phyloP scores from a whole-genome alignment of 1,284 basidiomycete species.

The Ustilago xerochloae region DNA sequence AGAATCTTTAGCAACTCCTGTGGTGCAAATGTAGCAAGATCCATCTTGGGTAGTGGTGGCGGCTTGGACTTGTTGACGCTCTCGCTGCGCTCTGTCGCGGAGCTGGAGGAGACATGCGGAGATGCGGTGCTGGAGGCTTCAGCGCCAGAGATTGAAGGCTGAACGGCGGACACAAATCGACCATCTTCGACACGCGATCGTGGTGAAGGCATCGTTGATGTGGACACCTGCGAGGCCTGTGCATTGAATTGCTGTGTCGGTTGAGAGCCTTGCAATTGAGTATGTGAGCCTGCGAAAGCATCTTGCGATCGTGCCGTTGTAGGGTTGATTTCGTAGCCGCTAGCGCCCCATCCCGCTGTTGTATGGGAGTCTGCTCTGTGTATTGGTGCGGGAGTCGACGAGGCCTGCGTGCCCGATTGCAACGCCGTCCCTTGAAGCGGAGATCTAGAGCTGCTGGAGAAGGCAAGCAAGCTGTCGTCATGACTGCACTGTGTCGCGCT shows the following conservation, averaged over 20 bases:
- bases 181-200: slow-evolving; percentile 17
- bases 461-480: background rate
- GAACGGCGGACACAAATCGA: background rate
- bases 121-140: background rate
- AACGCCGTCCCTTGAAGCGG: background rate
- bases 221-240: slow-evolving; percentile 5
- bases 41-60: slow-evolving; percentile 69
- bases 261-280: background rate
- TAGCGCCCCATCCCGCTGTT: background rate
- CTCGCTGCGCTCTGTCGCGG: slow-evolving; percentile 11
- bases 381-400: background rate
- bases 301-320: background rate
- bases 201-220: slow-evolving; percentile 13
- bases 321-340: background rate
- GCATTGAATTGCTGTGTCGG: background rate
- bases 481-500: slow-evolving; percentile 1
- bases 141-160: background rate
- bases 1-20: slow-evolving; percentile 83
- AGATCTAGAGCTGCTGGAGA: slow-evolving; percentile 3
- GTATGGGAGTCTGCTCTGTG: background rate
- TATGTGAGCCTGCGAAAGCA: background rate
- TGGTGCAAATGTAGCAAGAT: slow-evolving; percentile 73
- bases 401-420: background rate
- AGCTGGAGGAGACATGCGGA: slow-evolving; percentile 8
- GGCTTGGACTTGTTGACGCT: slow-evolving; percentile 5